Evolutionary conservation across 805 yeast species (phyloP).

Genomic region (Barnettozyma populi): DNA sequence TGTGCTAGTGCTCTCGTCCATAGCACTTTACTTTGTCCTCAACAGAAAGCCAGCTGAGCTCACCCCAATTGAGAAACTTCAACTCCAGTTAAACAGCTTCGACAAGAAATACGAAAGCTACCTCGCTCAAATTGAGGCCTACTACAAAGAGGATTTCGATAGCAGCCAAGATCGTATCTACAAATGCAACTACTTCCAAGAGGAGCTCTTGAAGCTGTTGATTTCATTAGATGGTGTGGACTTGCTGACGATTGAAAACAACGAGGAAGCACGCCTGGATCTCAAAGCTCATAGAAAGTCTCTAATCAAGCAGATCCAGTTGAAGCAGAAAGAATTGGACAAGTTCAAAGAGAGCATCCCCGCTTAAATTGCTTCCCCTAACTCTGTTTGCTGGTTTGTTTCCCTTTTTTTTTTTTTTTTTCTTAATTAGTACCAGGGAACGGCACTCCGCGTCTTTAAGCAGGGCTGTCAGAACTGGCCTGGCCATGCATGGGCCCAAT

Average conservation of each 20-base stretch:
- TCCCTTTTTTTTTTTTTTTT: neutral
- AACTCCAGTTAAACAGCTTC: conserved; percentile 3
- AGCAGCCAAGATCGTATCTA: conserved; percentile 30
- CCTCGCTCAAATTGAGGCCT: conserved; percentile 4
- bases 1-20: conserved; percentile 12
- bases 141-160: conserved; percentile 1
- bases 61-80: neutral
- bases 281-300: conserved; percentile 55
- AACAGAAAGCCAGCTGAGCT: conserved; percentile 1
- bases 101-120: conserved; percentile 6
- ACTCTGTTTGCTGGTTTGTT: neutral
- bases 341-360: conserved; percentile 5
- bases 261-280: conserved; percentile 36
- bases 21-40: conserved; percentile 3
- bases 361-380: neutral
- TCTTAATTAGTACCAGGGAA: neutral
- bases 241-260: conserved; percentile 22
- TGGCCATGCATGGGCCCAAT: neutral
- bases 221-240: conserved; percentile 65
- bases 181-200: conserved; percentile 52
- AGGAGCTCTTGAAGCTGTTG: conserved; percentile 59
- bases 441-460: conserved; percentile 3
- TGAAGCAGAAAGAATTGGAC: conserved; percentile 15
- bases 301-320: conserved; percentile 54
- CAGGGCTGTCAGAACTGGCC: neutral